Evolutionary conservation across 257 asterid genomes (phyloP).

Genomic region (Ballota nigra): DNA sequence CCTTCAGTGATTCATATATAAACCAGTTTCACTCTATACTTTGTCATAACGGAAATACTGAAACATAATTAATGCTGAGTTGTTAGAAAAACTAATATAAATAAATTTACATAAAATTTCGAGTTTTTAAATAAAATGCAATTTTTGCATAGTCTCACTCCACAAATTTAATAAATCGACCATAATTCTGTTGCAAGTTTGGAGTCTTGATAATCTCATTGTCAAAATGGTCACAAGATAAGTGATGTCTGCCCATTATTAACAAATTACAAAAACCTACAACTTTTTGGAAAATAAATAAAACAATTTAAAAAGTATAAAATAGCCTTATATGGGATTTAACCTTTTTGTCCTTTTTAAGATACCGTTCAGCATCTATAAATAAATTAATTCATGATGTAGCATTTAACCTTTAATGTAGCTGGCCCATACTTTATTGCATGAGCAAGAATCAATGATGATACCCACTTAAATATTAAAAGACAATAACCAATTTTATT

Average conservation of each 20-base stretch:
- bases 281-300: too few species aligned
- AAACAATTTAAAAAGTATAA: too few species aligned
- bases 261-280: not conserved
- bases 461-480: conserved; percentile 13
- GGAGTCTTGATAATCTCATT: not conserved
- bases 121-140: too few species aligned
- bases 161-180: too few species aligned
- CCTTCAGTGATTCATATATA: too few species aligned
- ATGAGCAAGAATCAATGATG: conserved; percentile 17
- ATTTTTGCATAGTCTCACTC: too few species aligned
- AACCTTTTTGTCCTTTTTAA: not conserved
- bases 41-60: too few species aligned
- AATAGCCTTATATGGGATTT: not conserved
- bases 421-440: conserved; percentile 18
- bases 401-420: not conserved
- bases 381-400: not conserved
- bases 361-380: not conserved
- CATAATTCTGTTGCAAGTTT: not conserved
- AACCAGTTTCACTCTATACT: too few species aligned
- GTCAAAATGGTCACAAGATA: not conserved
- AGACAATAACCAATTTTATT: not conserved
- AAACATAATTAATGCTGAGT: too few species aligned
- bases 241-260: not conserved
- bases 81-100: too few species aligned
- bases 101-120: too few species aligned